Evolutionary conservation across 1,284 basidiomycete species (phyloP).

Genomic region (Mycosarcoma mackinlayi): DNA sequence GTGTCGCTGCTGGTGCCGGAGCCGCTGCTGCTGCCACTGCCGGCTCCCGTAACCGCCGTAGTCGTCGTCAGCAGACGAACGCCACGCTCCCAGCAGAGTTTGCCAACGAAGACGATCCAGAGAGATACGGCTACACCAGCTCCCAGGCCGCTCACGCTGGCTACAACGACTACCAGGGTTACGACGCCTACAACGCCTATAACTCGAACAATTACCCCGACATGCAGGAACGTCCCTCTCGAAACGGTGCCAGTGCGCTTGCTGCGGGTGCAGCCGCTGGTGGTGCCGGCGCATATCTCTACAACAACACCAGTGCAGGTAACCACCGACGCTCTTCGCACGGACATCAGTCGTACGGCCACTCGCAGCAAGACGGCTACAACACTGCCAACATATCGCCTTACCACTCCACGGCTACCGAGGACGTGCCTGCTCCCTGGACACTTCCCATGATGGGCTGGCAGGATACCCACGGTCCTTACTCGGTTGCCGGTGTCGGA

Average conservation of each 20-base stretch:
- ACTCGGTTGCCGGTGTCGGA: conserved; percentile 38
- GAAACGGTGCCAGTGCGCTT: conserved; percentile 28
- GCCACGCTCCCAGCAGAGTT: conserved; percentile 51
- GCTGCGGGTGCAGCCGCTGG: conserved; percentile 45
- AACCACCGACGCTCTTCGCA: conserved; percentile 29
- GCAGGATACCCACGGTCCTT: conserved; percentile 36
- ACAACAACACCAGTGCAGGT: conserved; percentile 23
- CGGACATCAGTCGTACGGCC: conserved; percentile 30
- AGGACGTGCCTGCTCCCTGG: conserved; percentile 38
- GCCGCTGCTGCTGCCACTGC: conserved; percentile 33
- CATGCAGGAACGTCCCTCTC: conserved; percentile 29
- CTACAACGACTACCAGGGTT: conserved; percentile 26
- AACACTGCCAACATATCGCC: conserved; percentile 33
- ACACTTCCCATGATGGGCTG: conserved; percentile 45
- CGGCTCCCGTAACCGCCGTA: conserved; percentile 23
- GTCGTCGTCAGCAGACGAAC: conserved; percentile 25
- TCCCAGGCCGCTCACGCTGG: conserved; percentile 27
- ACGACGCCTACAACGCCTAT: conserved; percentile 34
- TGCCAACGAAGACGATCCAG: conserved; percentile 46
- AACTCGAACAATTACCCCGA: conserved; percentile 23
- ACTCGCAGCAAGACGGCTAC: conserved; percentile 26
- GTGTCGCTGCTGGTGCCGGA: conserved; percentile 19
- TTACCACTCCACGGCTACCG: conserved; percentile 11
- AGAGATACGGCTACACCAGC: conserved; percentile 30
- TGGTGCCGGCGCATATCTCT: conserved; percentile 27